phyloP scores from a whole-genome alignment of 139 green algal species.

The Chlamydomonas sp. region DNA sequence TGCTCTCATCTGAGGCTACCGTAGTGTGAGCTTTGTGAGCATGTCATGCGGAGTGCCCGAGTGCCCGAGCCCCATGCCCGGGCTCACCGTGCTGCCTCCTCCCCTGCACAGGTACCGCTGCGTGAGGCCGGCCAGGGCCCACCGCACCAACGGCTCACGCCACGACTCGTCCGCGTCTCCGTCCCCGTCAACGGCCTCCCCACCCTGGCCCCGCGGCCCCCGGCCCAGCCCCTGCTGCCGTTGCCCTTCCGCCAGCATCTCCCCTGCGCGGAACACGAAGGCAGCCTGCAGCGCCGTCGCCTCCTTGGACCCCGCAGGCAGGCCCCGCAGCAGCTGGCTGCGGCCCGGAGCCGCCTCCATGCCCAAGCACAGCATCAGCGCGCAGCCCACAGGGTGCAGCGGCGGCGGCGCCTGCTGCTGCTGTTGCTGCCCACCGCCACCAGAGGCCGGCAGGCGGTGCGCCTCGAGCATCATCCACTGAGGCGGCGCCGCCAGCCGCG shows the following conservation, averaged over 20 bases:
- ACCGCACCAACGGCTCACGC: slow-evolving; percentile 55
- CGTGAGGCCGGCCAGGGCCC: slow-evolving; percentile 55
- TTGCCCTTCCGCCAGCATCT: slow-evolving; percentile 40
- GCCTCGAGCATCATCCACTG: slow-evolving; percentile 41
- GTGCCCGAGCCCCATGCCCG: neutral
- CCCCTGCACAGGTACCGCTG: slow-evolving; percentile 37
- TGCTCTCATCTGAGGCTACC: too few species aligned
- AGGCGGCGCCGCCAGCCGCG: slow-evolving; percentile 27
- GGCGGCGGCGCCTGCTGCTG: neutral
- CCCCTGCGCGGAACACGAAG: slow-evolving; percentile 39
- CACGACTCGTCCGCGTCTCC: slow-evolving; percentile 37
- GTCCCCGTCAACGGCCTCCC: too few species aligned
- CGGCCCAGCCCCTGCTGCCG: neutral
- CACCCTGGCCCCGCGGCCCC: slow-evolving; percentile 5
- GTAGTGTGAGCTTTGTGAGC: too few species aligned
- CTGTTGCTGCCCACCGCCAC: neutral
- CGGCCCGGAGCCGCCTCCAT: slow-evolving; percentile 23
- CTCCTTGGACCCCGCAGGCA: slow-evolving; percentile 15
- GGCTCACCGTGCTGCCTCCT: neutral
- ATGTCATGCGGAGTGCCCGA: too few species aligned
- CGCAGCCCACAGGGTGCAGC: slow-evolving; percentile 39
- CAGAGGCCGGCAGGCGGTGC: slow-evolving; percentile 10
- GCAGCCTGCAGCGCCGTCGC: slow-evolving; percentile 38
- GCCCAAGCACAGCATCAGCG: slow-evolving; percentile 51
- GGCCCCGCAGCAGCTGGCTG: slow-evolving; percentile 18